phyloP scores from a whole-genome alignment of 768 basidiomycete genomes.

The Heimioporus sp. region DNA sequence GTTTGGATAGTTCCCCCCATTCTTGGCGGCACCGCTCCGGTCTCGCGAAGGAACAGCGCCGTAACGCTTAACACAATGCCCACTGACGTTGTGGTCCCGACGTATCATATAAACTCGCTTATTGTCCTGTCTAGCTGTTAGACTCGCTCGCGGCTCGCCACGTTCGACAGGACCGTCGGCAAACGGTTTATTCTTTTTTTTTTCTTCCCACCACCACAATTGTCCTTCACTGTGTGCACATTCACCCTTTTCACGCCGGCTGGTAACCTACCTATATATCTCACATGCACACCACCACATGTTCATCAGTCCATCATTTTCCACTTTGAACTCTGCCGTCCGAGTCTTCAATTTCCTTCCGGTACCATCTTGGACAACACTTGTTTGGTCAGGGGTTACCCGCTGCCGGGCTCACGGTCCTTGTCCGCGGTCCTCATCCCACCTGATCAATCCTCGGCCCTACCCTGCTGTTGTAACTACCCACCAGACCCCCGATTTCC shows the following conservation, averaged over 20 bases:
- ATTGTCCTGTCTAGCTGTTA: slow-evolving; percentile 6
- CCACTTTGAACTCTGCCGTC: slow-evolving; percentile 14
- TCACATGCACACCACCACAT: slow-evolving; percentile 30
- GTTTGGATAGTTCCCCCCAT: slow-evolving; percentile 1
- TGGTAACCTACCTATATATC: slow-evolving; percentile 12
- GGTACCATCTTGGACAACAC: slow-evolving; percentile 4
- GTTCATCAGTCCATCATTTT: slow-evolving; percentile 22
- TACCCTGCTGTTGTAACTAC: neutral
- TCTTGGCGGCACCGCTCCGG: slow-evolving; percentile 11
- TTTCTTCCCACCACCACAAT: slow-evolving; percentile 7
- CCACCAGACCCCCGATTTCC: slow-evolving; percentile 1
- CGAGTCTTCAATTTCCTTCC: neutral
- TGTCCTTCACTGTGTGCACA: slow-evolving; percentile 14
- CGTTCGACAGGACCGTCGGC: slow-evolving; percentile 7
- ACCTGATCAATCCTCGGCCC: slow-evolving; percentile 5
- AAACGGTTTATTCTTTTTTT: slow-evolving; percentile 14
- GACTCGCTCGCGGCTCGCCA: slow-evolving; percentile 1
- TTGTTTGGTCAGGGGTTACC: slow-evolving; percentile 6
- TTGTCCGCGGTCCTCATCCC: slow-evolving; percentile 16
- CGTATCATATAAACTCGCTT: slow-evolving; percentile 22
- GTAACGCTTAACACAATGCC: slow-evolving; percentile 2
- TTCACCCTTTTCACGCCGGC: slow-evolving; percentile 25
- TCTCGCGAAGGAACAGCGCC: slow-evolving; percentile 1
- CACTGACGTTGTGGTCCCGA: slow-evolving; percentile 1
- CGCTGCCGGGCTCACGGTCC: slow-evolving; percentile 14